Evolutionary conservation across 2,329 filamentous ascomycete genomes (phyloP), one percentile per base, ranked within the genome.

Genomic region (Colletotrichum lentis): DNA sequence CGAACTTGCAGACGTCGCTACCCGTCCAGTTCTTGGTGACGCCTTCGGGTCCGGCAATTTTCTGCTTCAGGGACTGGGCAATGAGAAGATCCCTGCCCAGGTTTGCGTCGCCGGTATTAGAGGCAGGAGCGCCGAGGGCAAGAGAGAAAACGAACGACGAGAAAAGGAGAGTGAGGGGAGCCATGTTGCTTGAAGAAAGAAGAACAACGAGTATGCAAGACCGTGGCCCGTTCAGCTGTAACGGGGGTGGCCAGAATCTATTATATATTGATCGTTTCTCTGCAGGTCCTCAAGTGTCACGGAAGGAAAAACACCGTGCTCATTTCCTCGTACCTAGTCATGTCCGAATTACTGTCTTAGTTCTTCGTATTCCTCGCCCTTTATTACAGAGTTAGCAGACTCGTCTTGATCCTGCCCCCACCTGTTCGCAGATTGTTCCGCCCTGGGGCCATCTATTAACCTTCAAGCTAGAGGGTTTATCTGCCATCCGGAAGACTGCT

Each of bases 91-190:
- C 62, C 6, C 62, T 60, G 24, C 8, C 27, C 22, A 64, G 55
- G 37, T 64, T 56, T 6, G 54, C 59, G 46, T 47, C 24, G 27
- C 31, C 20, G 5, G 35, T n/a, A n/a, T n/a, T 22, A 18, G 44
- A 22, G 46, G 35, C 27, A 18, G 55, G 55, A 8, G 62, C 54
- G 50, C 54, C 46, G 16, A 64, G 55, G 37, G 62, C 62, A 24
- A 24, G 20, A 16, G 54, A 27, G 62, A 59, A 46, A 59, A 64
- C n/a, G 62, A 64, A 55, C 5, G 62, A 59, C 54, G 62, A 64
- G 55, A 53, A 52, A 59, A 64, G n/a, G 37, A 64, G 55, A 8
- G 47, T 43, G 24, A 53, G 46, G 39, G n/a, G 44, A 20, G 20
- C 59, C 50, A 58, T 56, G n/a, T 24, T 63, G 64, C 6, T 16